Evolutionary conservation across 2,329 filamentous ascomycete species (phyloP), one percentile per base, ranked within the genome.

Genomic region (Arthrobotrys megalospora): DNA sequence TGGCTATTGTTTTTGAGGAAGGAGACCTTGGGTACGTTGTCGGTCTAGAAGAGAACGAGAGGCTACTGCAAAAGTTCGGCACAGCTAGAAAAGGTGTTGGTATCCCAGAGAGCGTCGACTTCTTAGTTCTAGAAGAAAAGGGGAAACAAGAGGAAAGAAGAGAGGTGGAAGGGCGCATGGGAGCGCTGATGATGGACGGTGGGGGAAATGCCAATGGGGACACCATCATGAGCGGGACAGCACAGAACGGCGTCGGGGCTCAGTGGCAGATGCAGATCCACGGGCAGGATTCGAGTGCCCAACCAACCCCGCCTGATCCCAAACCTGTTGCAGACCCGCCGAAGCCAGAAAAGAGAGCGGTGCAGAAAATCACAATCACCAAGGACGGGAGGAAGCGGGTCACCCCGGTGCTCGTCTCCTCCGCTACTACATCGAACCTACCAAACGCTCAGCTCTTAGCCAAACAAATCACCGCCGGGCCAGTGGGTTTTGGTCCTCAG

Each of bases 331-430:
- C 34, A 43, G 77, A 69, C 38, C 64, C 62, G 0, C 64, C 62
- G 0, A 83, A 84, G 53, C 81, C 81, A 6, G 83, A 84, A 38
- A 84, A 84, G 21, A 84, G 85, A 55, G 82, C 92, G 81, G 88
- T 89, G 79, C 93, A 95, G 79, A 89, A 96, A 65, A 94, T 98
- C 2, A 97, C 95, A 0, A 91, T 97, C 77, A 97, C 93, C 0
- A 98, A 97, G 83, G 95, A 99, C 80, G 96, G 96, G 34, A 98
- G 96, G 85, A 99, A 99, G 86, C 90, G 96, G 68, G 95, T 99
- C 69, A 93, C 94, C 3, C 96, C 96, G 1, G 87, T 99, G 80
- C 87, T 99, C 11, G 93, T 99, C 6, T 97, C 95, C 0, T 94
- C 93, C 12, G 45, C 76, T 6, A 72, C 68, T 2, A 71, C 68